Evolutionary conservation across 83 land plant genomes (phyloP).

Genomic region (Picea mariana): DNA sequence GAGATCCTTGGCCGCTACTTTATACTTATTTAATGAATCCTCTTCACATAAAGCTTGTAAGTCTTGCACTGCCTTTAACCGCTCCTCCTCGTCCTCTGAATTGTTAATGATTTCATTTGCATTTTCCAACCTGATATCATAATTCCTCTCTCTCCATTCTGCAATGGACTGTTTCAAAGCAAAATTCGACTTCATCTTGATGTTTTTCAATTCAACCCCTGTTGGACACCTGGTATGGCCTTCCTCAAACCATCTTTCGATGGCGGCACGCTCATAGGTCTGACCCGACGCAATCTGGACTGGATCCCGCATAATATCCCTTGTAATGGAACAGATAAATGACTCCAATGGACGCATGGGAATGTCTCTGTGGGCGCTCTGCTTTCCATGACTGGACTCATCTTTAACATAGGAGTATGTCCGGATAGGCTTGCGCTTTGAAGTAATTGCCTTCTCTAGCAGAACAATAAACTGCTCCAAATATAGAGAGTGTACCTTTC

Average conservation of each 20-base stretch:
- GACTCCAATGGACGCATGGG: conserved; percentile 40
- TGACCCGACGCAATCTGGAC: conserved; percentile 59
- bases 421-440: conserved; percentile 14
- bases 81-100: conserved; percentile 17
- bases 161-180: conserved; percentile 51
- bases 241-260: conserved; percentile 47
- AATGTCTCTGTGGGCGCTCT: conserved; percentile 20
- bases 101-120: conserved; percentile 23
- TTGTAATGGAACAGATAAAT: conserved; percentile 51
- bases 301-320: conserved; percentile 53
- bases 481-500: conserved; percentile 31
- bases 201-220: conserved; percentile 43
- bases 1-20: conserved; percentile 27
- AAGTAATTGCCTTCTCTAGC: conserved; percentile 35
- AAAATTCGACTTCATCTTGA: conserved; percentile 43
- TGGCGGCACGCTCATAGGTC: conserved; percentile 56
- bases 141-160: conserved; percentile 54
- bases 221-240: conserved; percentile 50
- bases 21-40: conserved; percentile 41
- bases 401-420: conserved; percentile 4
- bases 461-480: conserved; percentile 41
- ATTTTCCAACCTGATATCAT: conserved; percentile 31
- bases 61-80: conserved; percentile 30
- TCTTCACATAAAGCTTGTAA: conserved; percentile 43
- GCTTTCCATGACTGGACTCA: conserved; percentile 19